phyloP scores from a whole-genome alignment of 768 basidiomycete species.

The Mycena kentingensis region DNA sequence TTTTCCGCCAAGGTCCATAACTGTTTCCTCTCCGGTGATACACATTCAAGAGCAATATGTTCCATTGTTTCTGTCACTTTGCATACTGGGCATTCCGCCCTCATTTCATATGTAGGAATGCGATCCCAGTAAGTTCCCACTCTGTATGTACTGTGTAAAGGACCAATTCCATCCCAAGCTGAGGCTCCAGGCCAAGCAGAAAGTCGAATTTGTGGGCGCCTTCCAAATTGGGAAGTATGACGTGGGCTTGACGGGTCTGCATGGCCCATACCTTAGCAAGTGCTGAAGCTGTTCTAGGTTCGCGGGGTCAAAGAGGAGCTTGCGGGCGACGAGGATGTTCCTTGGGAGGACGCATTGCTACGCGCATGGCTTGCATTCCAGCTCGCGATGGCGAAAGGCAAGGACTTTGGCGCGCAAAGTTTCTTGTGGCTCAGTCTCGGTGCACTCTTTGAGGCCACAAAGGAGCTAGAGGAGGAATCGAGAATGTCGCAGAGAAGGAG shows the following conservation, averaged over 20 bases:
- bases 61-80: too few relatives aligned
- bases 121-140: too few relatives aligned
- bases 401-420: constrained; percentile 57
- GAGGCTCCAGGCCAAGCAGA: too few relatives aligned
- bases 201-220: too few relatives aligned
- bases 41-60: too few relatives aligned
- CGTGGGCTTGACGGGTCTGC: not conserved
- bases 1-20: too few relatives aligned
- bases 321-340: constrained; percentile 47
- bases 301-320: constrained; percentile 48
- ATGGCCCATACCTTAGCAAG: not conserved
- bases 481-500: constrained; percentile 22
- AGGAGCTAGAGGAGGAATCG: constrained; percentile 45
- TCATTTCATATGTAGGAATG: too few relatives aligned
- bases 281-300: not conserved
- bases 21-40: too few relatives aligned
- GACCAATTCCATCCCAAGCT: too few relatives aligned
- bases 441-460: constrained; percentile 55
- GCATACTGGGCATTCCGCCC: too few relatives aligned
- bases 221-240: not conserved
- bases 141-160: too few relatives aligned
- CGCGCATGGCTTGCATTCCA: constrained; percentile 61
- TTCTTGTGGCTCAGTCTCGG: constrained; percentile 65
- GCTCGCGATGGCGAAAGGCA: constrained; percentile 38
- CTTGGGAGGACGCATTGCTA: constrained; percentile 42